Evolutionary conservation across 192 early-diverging fungal species (phyloP).

Genomic region (Backusella tuberculispora): DNA sequence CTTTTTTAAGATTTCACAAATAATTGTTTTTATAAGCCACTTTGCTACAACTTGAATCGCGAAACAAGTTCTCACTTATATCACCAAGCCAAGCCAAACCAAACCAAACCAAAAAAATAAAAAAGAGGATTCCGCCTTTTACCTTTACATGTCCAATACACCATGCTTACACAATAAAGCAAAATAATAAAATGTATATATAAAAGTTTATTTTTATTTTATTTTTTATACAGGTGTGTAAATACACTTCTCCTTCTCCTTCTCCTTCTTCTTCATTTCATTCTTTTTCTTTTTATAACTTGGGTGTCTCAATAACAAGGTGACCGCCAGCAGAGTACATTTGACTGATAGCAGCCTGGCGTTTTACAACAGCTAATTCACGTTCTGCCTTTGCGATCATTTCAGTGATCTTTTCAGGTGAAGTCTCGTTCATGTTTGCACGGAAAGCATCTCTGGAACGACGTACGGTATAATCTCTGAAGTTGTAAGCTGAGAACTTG

Average conservation of each 20-base stretch:
- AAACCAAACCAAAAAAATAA: neutral
- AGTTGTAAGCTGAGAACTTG: conserved; percentile 86
- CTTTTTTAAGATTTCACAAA: too few species aligned
- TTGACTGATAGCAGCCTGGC: conserved; percentile 77
- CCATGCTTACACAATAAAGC: too few species aligned
- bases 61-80: too few species aligned
- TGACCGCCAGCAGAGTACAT: conserved; percentile 69
- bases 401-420: conserved; percentile 55
- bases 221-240: conserved; percentile 1
- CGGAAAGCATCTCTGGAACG: conserved; percentile 82
- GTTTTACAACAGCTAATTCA: conserved; percentile 73
- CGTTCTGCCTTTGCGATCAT: conserved; percentile 63
- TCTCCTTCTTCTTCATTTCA: neutral
- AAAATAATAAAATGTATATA: neutral
- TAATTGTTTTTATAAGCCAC: too few species aligned
- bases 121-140: neutral
- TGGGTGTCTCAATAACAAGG: conserved; percentile 67
- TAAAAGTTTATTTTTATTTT: neutral
- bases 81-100: too few species aligned
- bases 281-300: neutral
- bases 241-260: neutral
- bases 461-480: conserved; percentile 83
- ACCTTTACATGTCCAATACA: neutral
- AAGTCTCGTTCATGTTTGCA: conserved; percentile 53
- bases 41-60: too few species aligned